Evolutionary conservation across 2,329 filamentous ascomycete genomes (phyloP), one percentile per base, ranked within the genome.

Genomic region (Fusarium succisae): DNA sequence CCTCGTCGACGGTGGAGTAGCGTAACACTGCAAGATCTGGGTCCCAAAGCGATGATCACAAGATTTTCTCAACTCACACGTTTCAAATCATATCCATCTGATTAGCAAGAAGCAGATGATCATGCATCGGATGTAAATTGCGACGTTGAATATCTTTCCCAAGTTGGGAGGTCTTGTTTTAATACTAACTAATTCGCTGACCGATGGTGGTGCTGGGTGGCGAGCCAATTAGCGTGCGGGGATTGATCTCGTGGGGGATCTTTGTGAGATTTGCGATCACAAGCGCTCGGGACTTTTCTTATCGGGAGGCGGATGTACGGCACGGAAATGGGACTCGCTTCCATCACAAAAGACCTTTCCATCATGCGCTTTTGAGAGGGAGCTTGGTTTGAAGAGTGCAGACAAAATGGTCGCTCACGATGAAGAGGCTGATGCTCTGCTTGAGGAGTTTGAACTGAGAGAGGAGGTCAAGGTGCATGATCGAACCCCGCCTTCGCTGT

Each of bases 181-280:
- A 45, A 44, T 39, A 22, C 59, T 45, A 45, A 47, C 39, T 22
- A 15, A 39, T n/a, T 41, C 35, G 37, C 35, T 61, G 47, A 55
- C 58, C 47, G 58, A 61, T 58, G 41, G 17, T 13, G 32, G 26
- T 24, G 38, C 20, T 8, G 28, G 8, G 20, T 17, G 18, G 22
- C n/a, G 8, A 18, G 17, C 63, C 65, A 68, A 68, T 68, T 4
- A 17, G 35, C 20, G 28, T 30, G 28, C 22, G 5, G 6, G 28
- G 22, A 53, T 67, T 47, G 28, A 61, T 68, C 65, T 68, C 65
- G 65, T 68, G 65, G 63, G 45, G n/a, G 45, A 47, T 60, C 50
- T 28, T 47, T 41, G 39, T 28, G 9, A 18, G 22, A 44, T 12
- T 17, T 44, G 26, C 12, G 12, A 57, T 65, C 63, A 65, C 45